A percentile compares a stretch with the other conserved stretches of the same genome.
Evolutionary conservation across 495 filamentous ascomycete species (phyloP).

Genomic region (Penicillium cinerascens): DNA sequence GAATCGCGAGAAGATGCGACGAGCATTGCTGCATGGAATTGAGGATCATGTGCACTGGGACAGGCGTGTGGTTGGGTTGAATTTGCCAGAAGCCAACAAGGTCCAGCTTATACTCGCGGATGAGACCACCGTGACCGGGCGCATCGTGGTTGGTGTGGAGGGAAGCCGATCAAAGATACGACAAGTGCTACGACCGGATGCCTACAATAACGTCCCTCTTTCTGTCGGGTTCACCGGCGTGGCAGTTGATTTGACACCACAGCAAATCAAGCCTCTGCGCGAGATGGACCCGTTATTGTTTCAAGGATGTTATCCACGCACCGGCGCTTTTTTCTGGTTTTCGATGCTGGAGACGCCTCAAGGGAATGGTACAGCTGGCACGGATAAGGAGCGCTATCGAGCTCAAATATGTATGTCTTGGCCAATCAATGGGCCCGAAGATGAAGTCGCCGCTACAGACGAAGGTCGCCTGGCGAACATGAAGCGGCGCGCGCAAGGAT

Average conservation of each 20-base stretch:
- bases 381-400: slow-evolving; percentile 11
- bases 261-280: slow-evolving; percentile 37
- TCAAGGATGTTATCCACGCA: slow-evolving; percentile 53
- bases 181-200: slow-evolving; percentile 31
- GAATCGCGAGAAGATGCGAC: slow-evolving; percentile 25
- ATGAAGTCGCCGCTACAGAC: slow-evolving; percentile 35
- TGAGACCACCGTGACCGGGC: slow-evolving; percentile 7
- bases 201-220: slow-evolving; percentile 19
- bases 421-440: slow-evolving; percentile 22
- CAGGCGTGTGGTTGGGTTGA: slow-evolving; percentile 8
- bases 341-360: slow-evolving; percentile 36
- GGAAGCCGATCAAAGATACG: slow-evolving; percentile 46
- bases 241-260: slow-evolving; percentile 23
- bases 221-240: slow-evolving; percentile 26
- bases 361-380: slow-evolving; percentile 12
- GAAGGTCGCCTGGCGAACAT: slow-evolving; percentile 45
- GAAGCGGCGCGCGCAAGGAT: slow-evolving; percentile 46
- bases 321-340: slow-evolving; percentile 54
- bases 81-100: not conserved
- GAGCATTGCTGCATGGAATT: slow-evolving; percentile 20
- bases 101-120: slow-evolving; percentile 21
- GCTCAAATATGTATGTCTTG: slow-evolving; percentile 33
- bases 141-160: slow-evolving; percentile 45
- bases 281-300: slow-evolving; percentile 57
- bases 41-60: slow-evolving; percentile 29